Evolutionary conservation across 345 rosid genomes (phyloP), one percentile per base, ranked within the genome.

Genomic region (Aegle marmelos): DNA sequence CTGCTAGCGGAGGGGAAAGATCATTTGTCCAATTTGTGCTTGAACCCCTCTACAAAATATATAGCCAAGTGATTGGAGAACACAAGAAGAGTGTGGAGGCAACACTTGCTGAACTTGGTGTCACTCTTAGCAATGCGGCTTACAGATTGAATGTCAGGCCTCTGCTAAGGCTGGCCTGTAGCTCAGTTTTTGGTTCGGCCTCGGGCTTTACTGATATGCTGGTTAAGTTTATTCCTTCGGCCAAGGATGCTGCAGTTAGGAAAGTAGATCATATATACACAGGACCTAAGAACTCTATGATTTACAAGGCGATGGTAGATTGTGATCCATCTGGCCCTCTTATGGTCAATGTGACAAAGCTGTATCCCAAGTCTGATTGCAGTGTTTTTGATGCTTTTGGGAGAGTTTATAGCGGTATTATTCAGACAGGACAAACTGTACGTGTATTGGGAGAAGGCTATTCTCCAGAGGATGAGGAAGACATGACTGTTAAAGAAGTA

Each of bases 31-130:
- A 94, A 82, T 96, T 96, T 87, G 92, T 96, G 71, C 88, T 94
- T 74, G 99, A 96, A 84, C 99, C 99, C 62, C 91, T 96, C 19
- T 96, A 96, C 85, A 96, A 91, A 82, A 89, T 96, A 87, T 94
- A 96, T 81, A 96, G 99, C 82, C 99, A 94, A 89, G 97, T 96
- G 78, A 90, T 96, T 79, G 98, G 98, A 81, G 99, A 96, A 86
- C 99, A 92, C 82, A 92, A 91, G 87, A 96, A 92, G 88, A 94
- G 99, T 73, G 97, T 92, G 78, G 98, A 96, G 87, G 79, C 97
- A 70, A 94, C 98, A 81, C 98, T 96, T 82, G 93, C 94, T 36
- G 99, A 96, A 82, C 86, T 96, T 74, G 98, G 99, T 59, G 98
- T 94, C 75, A 91, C 97, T 71, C 92, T 96, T 78, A 91, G 94